Evolutionary conservation across 768 basidiomycete species (phyloP).

Genomic region (Chalciporus pseudorubinellus): DNA sequence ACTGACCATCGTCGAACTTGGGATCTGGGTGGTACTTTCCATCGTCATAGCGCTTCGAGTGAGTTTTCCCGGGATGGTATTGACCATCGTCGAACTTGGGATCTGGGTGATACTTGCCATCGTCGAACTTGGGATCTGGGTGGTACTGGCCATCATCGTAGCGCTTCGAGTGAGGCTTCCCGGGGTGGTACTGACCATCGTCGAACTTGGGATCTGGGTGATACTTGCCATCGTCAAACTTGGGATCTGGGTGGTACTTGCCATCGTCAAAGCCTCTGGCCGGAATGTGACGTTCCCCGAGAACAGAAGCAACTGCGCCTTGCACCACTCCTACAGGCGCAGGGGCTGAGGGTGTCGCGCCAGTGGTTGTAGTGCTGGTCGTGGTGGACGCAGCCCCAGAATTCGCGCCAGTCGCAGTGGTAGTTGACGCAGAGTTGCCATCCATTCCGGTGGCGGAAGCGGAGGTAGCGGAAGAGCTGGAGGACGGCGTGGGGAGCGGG

Average conservation of each 20-base stretch:
- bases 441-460: background rate
- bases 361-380: background rate
- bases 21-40: conserved; percentile 11
- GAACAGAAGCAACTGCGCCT: too few relatives aligned
- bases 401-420: background rate
- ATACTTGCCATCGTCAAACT: background rate
- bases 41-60: conserved; percentile 7
- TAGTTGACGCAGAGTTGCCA: background rate
- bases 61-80: background rate
- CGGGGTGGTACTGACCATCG: background rate
- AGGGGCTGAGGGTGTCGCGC: background rate
- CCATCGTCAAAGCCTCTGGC: background rate
- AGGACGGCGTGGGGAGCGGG: background rate
- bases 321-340: background rate
- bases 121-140: background rate
- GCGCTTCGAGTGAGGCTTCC: background rate
- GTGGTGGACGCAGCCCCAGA: background rate
- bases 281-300: too few relatives aligned
- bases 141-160: conserved; percentile 19
- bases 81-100: conserved; percentile 6
- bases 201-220: background rate
- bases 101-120: conserved; percentile 7
- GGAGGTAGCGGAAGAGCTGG: too few relatives aligned
- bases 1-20: background rate
- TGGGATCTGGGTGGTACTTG: background rate